Evolutionary conservation across 1,284 basidiomycete genomes (phyloP), one percentile per base, ranked within the genome.

Genomic region (Peniophora sp.): DNA sequence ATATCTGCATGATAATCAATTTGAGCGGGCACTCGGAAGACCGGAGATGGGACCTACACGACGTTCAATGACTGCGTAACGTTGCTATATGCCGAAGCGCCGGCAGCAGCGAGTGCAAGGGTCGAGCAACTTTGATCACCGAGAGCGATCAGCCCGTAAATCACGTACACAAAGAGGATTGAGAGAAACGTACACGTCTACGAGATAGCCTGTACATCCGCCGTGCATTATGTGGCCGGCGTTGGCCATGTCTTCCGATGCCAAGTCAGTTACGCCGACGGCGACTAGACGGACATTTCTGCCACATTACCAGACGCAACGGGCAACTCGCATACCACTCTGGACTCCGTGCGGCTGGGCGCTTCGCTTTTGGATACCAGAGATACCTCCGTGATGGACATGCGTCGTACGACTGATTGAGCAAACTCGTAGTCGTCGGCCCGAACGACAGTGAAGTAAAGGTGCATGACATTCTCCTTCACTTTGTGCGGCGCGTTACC

Each of bases 171-270:
- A 48, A 20, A 32, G 25, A 19, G 49, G 25, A 49, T 27, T 22
- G 49, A n/a, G 24, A n/a, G 1, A 14, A 16, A 63, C 73, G 44
- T 53, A 77, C 78, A 73, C 49, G 55, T 81, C 79, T 36, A 81
- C 66, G 1, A 82, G 61, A 56, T 70, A 73, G 2, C 71, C 70
- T 47, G 69, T 66, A 56, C 78, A 81, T 24, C 71, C 79, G 16
- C 79, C 78, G 44, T 81, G 79, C 36, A 80, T 59, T 22, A 58
- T 72, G n/a, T 67, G 71, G 2, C 51, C 58, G 0, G 67, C 61
- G 51, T 81, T 78, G 17, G 77, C 48, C 75, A 80, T 79, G 52
- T 80, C 78, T 81, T 32, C 27, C 27, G 27, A 32, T 32, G 27
- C 27, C 20, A 41, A 17, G 19, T 32, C 32, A 32, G 16, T 35